Evolutionary conservation across 1,284 basidiomycete genomes (phyloP), one percentile per base, ranked within the genome.

Genomic region (Ustilago sp.): DNA sequence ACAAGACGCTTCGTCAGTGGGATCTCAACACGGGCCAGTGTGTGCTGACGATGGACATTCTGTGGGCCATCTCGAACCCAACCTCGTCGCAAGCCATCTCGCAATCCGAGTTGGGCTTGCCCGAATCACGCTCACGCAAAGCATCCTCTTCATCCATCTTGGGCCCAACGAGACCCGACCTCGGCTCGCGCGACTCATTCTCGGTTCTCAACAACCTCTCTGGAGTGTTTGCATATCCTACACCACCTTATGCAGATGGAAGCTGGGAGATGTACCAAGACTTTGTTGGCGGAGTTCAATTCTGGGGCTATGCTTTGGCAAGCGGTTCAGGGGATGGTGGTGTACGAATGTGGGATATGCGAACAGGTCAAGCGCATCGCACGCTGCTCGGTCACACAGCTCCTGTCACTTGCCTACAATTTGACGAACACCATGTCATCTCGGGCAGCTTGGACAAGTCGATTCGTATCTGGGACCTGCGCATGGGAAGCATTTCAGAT

Each of bases 1-100:
- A 99, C 88, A 98, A 98, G 88, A 99, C 97, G 1, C 90, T 99
- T 67, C 92, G 96, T 3, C 95, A 99, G 86, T 99, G 97, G 97
- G 96, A 99, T 85, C 90, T 99, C 63, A 91, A 91, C 45, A 98
- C 96, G 0, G 96, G 96, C 5, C 96, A 99, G 63, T 98, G 96
- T 86, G 92, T 99, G 57, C 92, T 98, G 88, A 97, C 96, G 12
- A 99, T 99, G 97, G 97, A 99, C 87, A 97, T 99, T 71, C 90
- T 99, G 19, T 99, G 97, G 97, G 96, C 96, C 3, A 98, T 99
- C 80, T 94, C 94, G 17, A 96, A 99, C 87, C 92, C 94, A 2
- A 89, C 92, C 9, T 87, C 89, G n/a, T 85, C 89, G 80, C 89
- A 74, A 86, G 62, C 84, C 88, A 67, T 83, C 9, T 83, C 84